Evolutionary conservation across 129 eudicot species (phyloP).

Genomic region (Artemisia argyi): DNA sequence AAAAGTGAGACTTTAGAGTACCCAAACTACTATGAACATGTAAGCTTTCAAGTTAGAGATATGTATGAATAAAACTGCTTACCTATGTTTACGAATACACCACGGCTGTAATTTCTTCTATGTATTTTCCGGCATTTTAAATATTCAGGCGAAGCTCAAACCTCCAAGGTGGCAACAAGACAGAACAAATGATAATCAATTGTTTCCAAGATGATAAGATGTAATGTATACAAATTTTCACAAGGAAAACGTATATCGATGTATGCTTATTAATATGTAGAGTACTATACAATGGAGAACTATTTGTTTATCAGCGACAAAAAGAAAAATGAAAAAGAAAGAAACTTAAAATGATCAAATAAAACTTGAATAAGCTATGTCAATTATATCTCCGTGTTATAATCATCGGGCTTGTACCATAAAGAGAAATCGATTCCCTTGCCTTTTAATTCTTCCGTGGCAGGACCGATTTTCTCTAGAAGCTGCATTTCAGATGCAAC

Average conservation of each 20-base stretch:
- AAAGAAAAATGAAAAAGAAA: slow-evolving; percentile 2
- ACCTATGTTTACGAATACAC: slow-evolving; percentile 8
- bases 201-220: slow-evolving; percentile 3
- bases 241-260: not conserved
- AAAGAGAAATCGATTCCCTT: slow-evolving; percentile 85
- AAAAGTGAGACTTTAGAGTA: slow-evolving; percentile 20
- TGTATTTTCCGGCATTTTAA: not conserved
- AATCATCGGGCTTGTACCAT: slow-evolving; percentile 91
- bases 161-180: too few species aligned
- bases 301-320: not conserved
- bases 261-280: slow-evolving; percentile 16
- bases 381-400: slow-evolving; percentile 61
- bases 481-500: slow-evolving; percentile 61
- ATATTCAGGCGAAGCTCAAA: not conserved
- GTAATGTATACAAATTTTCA: not conserved
- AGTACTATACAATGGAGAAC: slow-evolving; percentile 20
- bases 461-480: slow-evolving; percentile 82
- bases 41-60: slow-evolving; percentile 1
- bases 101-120: slow-evolving; percentile 8
- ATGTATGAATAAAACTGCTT: slow-evolving; percentile 9
- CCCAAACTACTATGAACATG: not conserved
- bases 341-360: not conserved
- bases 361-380: not conserved
- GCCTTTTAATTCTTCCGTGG: slow-evolving; percentile 80
- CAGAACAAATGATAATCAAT: too few species aligned